Evolutionary conservation across 495 filamentous ascomycete species (phyloP).

Genomic region (Neurospora sp.): DNA sequence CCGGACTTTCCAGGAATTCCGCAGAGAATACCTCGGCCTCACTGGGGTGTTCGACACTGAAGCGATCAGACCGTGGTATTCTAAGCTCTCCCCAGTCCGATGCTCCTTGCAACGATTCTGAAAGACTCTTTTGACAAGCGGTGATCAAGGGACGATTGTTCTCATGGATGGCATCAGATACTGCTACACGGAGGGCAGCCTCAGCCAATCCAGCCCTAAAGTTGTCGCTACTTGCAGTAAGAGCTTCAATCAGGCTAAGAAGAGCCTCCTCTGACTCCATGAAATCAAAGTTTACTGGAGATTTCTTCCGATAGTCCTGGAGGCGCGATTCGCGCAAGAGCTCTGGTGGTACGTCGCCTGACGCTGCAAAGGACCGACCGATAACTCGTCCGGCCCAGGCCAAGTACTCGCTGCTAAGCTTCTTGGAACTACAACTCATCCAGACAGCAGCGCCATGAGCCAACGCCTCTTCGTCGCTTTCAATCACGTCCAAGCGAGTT

Average conservation of each 20-base stretch:
- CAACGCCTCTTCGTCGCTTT: slow-evolving; percentile 49
- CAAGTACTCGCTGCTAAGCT: slow-evolving; percentile 56
- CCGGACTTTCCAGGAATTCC: slow-evolving; percentile 22
- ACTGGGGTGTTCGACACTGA: slow-evolving; percentile 6
- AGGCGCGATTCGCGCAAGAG: slow-evolving; percentile 49
- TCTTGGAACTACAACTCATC: slow-evolving; percentile 55
- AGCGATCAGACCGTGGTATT: slow-evolving; percentile 35
- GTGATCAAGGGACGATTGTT: slow-evolving; percentile 33
- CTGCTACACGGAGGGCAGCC: slow-evolving; percentile 58
- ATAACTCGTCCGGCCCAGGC: slow-evolving; percentile 78
- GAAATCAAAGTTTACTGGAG: slow-evolving; percentile 19
- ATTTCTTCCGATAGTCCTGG: slow-evolving; percentile 33
- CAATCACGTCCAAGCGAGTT: slow-evolving; percentile 49
- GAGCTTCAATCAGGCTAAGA: slow-evolving; percentile 54
- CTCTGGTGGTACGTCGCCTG: slow-evolving; percentile 50
- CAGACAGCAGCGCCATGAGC: slow-evolving; percentile 54
- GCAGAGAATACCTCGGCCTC: slow-evolving; percentile 22
- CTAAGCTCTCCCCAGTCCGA: slow-evolving; percentile 41
- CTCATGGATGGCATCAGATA: slow-evolving; percentile 43
- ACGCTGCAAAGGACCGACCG: slow-evolving; percentile 72
- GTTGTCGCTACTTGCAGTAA: slow-evolving; percentile 54
- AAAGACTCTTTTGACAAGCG: slow-evolving; percentile 36
- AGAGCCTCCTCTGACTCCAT: slow-evolving; percentile 37
- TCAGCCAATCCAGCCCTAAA: slow-evolving; percentile 66
- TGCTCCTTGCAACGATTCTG: slow-evolving; percentile 29